Conservation (phyloP, 371 early-diverging fungal genomes). For the Saksenaea oblongispora region DNA sequence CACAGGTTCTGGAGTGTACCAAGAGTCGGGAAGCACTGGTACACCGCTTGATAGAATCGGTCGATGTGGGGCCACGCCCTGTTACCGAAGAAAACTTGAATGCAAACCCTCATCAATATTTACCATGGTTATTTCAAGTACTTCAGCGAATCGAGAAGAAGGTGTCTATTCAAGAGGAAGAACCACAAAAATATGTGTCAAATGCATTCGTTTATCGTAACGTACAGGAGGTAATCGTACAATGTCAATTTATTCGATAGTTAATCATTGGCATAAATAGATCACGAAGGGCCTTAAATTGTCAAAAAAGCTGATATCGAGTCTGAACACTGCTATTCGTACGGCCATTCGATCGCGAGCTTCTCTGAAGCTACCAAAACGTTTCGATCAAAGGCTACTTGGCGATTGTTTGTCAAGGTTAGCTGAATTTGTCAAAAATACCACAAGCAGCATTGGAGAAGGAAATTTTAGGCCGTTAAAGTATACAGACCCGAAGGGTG, state of each 20-base stretch:
- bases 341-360: not conserved
- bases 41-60: not conserved
- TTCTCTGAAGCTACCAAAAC: not conserved
- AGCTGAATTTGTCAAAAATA: not conserved
- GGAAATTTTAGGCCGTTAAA: not conserved
- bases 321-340: not conserved
- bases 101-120: not conserved
- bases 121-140: constrained; percentile 5
- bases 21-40: not conserved
- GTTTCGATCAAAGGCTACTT: not conserved
- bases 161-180: not conserved
- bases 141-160: not conserved
- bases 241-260: not conserved
- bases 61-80: constrained; percentile 5
- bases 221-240: not conserved
- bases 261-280: not conserved
- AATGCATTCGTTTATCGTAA: constrained; percentile 5
- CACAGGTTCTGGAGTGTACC: not conserved
- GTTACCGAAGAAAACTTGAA: not conserved
- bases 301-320: not conserved
- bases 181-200: not conserved
- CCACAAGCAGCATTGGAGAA: not conserved
- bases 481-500: constrained; percentile 3
- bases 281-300: not conserved
- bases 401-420: not conserved